These are phyloP conservation scores for Teunomyces pallodes DNA, from an alignment of 805 yeast species.

Conservation along the genomic window DNA sequence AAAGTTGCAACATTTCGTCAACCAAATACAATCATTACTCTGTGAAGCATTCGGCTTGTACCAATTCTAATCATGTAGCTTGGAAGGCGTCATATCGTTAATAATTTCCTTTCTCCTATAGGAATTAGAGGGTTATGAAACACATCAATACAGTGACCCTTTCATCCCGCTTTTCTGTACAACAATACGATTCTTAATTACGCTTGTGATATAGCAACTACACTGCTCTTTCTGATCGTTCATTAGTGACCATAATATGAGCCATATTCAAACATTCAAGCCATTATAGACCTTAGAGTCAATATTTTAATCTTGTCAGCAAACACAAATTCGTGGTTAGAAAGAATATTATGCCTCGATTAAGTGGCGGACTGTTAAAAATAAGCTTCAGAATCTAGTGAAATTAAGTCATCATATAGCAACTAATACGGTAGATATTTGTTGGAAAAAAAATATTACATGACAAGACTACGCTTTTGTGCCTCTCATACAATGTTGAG, in stretches of 20 bases:
- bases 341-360: neutral
- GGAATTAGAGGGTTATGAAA: too few relatives aligned
- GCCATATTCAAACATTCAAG: neutral
- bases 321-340: neutral
- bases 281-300: neutral
- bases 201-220: neutral
- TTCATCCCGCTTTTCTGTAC: neutral
- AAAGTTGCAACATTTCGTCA: too few relatives aligned
- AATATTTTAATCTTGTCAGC: neutral
- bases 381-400: neutral
- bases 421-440: neutral
- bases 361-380: neutral
- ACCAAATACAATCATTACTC: too few relatives aligned
- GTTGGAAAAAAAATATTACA: neutral
- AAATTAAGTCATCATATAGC: neutral
- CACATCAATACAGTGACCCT: neutral
- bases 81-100: too few relatives aligned
- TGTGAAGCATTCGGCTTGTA: too few relatives aligned
- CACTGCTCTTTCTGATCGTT: neutral
- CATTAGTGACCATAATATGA: neutral
- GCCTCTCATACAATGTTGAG: neutral
- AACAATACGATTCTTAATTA: neutral
- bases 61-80: too few relatives aligned
- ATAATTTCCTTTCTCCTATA: too few relatives aligned
- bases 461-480: neutral